Percentiles rank a stretch among this genome's conserved stretches.
These are phyloP conservation scores for Sporopachydermia cereana DNA, from an alignment of 1,139 yeast genomes.

Conservation along the genomic window DNA sequence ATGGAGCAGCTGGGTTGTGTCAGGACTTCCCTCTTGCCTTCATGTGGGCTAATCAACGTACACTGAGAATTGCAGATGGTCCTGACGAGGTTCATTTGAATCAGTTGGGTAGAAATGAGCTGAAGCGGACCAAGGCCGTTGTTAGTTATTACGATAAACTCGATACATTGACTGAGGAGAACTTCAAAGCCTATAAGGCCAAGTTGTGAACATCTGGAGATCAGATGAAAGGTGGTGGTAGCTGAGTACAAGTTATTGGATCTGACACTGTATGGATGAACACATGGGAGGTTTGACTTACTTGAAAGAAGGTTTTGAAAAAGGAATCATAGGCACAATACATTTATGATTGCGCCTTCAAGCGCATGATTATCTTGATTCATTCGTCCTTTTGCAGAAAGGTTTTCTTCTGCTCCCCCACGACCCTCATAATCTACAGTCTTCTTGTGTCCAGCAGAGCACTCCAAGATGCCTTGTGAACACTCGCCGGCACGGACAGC, in stretches of 20 bases:
- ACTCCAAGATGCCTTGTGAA: slow-evolving; percentile 1
- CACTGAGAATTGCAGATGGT: slow-evolving; percentile 61
- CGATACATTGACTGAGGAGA: slow-evolving; percentile 18
- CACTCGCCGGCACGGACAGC: neutral
- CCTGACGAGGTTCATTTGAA: slow-evolving; percentile 64
- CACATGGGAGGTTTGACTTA: too few species aligned
- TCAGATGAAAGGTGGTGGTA: too few species aligned
- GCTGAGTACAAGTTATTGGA: too few species aligned
- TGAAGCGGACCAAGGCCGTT: slow-evolving; percentile 25
- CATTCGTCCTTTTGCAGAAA: too few species aligned
- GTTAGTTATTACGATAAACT: slow-evolving; percentile 26
- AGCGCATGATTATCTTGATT: too few species aligned
- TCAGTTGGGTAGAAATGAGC: slow-evolving; percentile 43
- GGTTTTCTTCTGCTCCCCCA: too few species aligned
- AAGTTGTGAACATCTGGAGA: slow-evolving; percentile 3
- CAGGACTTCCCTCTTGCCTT: slow-evolving; percentile 54
- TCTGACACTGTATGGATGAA: too few species aligned
- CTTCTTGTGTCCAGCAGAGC: neutral
- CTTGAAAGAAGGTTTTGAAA: too few species aligned
- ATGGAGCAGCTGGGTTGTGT: slow-evolving; percentile 57
- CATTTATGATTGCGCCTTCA: too few species aligned
- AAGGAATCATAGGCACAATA: too few species aligned
- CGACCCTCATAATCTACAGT: neutral
- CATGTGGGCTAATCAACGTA: slow-evolving; percentile 44
- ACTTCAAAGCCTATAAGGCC: slow-evolving; percentile 17